Conservation (phyloP, 2,329 filamentous ascomycete species). For the Monilinia fructicola region DNA sequence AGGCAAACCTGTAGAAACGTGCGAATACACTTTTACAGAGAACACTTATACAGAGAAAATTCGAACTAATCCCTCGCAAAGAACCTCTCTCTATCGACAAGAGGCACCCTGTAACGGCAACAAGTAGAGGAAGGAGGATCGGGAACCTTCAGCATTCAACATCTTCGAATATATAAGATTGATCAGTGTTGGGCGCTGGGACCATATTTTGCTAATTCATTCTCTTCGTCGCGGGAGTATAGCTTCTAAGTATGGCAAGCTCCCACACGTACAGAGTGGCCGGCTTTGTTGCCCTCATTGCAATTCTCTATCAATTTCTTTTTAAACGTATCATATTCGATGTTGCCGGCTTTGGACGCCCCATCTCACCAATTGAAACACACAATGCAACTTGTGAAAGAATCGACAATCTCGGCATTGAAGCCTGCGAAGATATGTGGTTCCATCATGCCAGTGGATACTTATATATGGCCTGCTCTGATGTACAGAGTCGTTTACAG, state of each 20-base stretch:
- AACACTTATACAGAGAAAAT: too few species aligned
- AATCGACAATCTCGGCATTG: constrained; percentile 33
- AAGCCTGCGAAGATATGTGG: constrained; percentile 40
- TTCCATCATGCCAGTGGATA: constrained; percentile 35
- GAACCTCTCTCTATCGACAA: too few species aligned
- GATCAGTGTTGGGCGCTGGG: not conserved
- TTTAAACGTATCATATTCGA: constrained; percentile 38
- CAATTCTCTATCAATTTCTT: constrained; percentile 40
- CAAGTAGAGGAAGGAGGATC: too few species aligned
- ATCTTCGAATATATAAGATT: not conserved
- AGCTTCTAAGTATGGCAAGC: constrained; percentile 14
- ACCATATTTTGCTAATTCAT: not conserved
- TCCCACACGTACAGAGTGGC: constrained; percentile 29
- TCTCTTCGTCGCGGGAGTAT: not conserved
- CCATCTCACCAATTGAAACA: constrained; percentile 38
- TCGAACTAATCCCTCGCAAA: too few species aligned
- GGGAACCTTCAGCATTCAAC: too few species aligned
- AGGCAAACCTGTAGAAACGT: too few species aligned
- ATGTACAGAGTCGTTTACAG: constrained; percentile 28
- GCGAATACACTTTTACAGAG: too few species aligned
- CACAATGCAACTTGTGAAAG: constrained; percentile 39
- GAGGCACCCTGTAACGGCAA: not conserved
- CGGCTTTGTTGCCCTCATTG: constrained; percentile 29
- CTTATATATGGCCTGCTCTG: constrained; percentile 38
- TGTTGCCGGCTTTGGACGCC: constrained; percentile 39